Evolutionary conservation across 2,329 filamentous ascomycete species (phyloP), one percentile per base, ranked within the genome.

Genomic region (Hypoxylon sp.): DNA sequence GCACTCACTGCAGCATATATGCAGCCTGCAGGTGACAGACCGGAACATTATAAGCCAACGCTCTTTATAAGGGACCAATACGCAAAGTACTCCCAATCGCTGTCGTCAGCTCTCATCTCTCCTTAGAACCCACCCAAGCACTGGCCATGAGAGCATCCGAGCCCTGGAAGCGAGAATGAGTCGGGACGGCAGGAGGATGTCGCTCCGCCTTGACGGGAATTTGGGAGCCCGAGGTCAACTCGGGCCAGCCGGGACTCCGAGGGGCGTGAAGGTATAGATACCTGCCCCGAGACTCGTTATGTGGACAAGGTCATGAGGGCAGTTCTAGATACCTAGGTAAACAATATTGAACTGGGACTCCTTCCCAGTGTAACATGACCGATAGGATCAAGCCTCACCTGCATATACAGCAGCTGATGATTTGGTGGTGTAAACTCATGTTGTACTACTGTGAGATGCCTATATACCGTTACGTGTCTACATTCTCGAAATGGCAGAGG

Each of bases 281-380:
- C 38, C 8, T 42, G 21, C 8, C 37, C 6, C 23, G n/a, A 8
- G 31, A 35, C 15, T 40, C 37, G 26, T 35, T 31, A 42, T 63
- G 60, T 53, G 55, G 46, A 35, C 20, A 41, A 49, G 50, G 60
- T 63, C 60, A 63, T 57, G 56, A 53, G 60, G 42, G 26, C 49
- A 45, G 27, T 54, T 52, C 45, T 60, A 49, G 33, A 51, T n/a
- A n/a, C n/a, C n/a, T n/a, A n/a, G n/a, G n/a, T n/a, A n/a, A n/a
- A n/a, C n/a, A n/a, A n/a, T n/a, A n/a, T n/a, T n/a, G 23, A 54
- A 51, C 43, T 46, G 48, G 47, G 47, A 38, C 40, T 58, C 42
- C 35, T 48, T 23, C 21, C 43, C 38, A 24, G 49, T 58, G 54
- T 31, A 63, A 60, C 57, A 41, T n/a, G 58, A n/a, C n/a, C n/a